Evolutionary conservation across 1,139 yeast genomes (phyloP).

Genomic region (Blastobotrys petasosporus): DNA sequence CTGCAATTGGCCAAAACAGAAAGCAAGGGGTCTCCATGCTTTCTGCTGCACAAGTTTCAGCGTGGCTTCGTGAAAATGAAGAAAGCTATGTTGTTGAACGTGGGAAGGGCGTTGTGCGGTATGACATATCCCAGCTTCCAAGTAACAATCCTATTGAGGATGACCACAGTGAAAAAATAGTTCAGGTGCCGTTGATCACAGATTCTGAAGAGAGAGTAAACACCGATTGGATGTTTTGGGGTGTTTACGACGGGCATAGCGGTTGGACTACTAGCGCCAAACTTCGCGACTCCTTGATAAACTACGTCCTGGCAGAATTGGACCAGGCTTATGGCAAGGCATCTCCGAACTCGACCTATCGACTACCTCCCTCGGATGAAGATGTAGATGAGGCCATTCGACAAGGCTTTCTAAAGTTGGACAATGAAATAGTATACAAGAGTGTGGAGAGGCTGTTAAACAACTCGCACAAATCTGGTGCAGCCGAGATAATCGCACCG

Average conservation of each 20-base stretch:
- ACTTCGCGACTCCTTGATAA: constrained; percentile 71
- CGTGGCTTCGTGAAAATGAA: constrained; percentile 63
- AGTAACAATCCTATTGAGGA: constrained; percentile 95
- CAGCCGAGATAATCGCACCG: constrained; percentile 76
- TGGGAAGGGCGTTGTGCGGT: constrained; percentile 87
- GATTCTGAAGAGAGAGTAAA: constrained; percentile 33
- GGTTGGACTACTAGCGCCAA: constrained; percentile 92
- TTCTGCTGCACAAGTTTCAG: constrained; percentile 69
- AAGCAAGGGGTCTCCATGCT: constrained; percentile 37
- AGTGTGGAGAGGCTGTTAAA: constrained; percentile 64
- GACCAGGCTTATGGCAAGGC: constrained; percentile 53
- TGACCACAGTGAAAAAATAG: constrained; percentile 79
- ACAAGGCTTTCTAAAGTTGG: constrained; percentile 74
- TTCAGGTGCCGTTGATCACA: constrained; percentile 63
- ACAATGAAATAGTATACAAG: constrained; percentile 77
- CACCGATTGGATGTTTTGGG: constrained; percentile 93
- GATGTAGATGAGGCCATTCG: constrained; percentile 74
- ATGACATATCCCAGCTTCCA: constrained; percentile 84
- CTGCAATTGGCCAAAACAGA: not conserved
- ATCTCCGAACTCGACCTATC: constrained; percentile 30
- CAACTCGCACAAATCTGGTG: constrained; percentile 52
- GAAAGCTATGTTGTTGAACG: constrained; percentile 76
- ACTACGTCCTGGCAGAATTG: constrained; percentile 70
- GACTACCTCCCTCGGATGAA: constrained; percentile 58
- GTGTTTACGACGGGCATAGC: constrained; percentile 94